phyloP scores from a whole-genome alignment of 306 rosid species.

The Fragaria iinumae region DNA sequence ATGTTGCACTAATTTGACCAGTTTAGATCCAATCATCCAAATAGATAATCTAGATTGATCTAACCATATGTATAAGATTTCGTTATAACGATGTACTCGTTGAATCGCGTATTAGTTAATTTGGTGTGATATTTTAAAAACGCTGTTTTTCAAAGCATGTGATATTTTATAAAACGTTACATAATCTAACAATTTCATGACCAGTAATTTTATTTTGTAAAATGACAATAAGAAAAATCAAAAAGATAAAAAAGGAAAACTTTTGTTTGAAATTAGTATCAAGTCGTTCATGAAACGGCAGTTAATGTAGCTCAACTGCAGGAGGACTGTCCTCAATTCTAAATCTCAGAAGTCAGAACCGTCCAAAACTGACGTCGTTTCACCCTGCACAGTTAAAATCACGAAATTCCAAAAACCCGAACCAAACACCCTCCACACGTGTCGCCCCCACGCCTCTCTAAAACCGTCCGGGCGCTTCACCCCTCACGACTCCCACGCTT shows the following conservation, averaged over 20 bases:
- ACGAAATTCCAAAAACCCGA: neutral
- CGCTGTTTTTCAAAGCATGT: no score
- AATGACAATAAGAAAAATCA: neutral
- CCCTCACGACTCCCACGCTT: slow-evolving; percentile 6
- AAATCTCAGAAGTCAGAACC: no score
- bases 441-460: slow-evolving; percentile 16
- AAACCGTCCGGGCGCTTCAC: slow-evolving; percentile 19
- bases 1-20: neutral
- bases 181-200: no score
- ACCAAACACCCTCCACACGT: neutral
- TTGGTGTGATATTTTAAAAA: no score
- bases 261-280: neutral
- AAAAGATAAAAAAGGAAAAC: no score
- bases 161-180: no score
- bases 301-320: neutral
- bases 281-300: neutral
- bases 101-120: neutral
- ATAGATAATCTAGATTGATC: no score
- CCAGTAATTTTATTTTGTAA: neutral
- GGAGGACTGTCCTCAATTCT: neutral
- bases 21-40: neutral
- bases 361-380: neutral
- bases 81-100: accelerated
- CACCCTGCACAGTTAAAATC: neutral
- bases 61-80: neutral